A percentile compares a stretch with the other conserved stretches of the same genome.
Evolutionary conservation across 1,284 basidiomycete genomes (phyloP).

Genomic region (Pisolithus thermaeus): DNA sequence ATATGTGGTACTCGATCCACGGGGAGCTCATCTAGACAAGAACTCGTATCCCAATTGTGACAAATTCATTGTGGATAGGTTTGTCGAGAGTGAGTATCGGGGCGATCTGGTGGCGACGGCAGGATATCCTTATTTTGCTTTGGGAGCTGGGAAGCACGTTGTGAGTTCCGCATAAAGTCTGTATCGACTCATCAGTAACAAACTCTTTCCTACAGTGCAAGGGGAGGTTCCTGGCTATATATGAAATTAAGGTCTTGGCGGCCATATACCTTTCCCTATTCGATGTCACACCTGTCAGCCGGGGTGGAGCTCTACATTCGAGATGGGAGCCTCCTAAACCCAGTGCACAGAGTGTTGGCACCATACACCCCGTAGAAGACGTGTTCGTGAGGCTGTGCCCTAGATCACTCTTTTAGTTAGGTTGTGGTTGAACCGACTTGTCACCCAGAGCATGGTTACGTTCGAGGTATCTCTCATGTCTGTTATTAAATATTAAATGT

Average conservation of each 20-base stretch:
- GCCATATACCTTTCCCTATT: slow-evolving; percentile 16
- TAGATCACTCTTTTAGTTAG: no score
- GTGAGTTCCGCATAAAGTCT: slow-evolving; percentile 9
- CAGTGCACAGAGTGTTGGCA: no score
- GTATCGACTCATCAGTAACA: neutral
- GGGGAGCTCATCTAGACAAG: slow-evolving; percentile 17
- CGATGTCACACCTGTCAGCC: slow-evolving; percentile 9
- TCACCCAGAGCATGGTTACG: no score
- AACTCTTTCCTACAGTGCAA: slow-evolving; percentile 15
- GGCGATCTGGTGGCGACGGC: slow-evolving; percentile 15
- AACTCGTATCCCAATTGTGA: slow-evolving; percentile 10
- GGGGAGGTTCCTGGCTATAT: slow-evolving; percentile 19
- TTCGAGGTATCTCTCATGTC: no score
- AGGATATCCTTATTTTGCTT: slow-evolving; percentile 12
- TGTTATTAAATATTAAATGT: no score
- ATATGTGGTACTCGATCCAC: slow-evolving; percentile 15
- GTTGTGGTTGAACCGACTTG: no score
- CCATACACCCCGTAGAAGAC: no score
- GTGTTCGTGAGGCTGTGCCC: no score
- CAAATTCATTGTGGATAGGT: slow-evolving; percentile 17
- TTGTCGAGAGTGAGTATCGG: slow-evolving; percentile 14
- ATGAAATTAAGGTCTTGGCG: slow-evolving; percentile 19
- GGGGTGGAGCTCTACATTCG: neutral
- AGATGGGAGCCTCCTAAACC: no score
- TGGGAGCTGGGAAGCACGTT: slow-evolving; percentile 20